phyloP scores from a whole-genome alignment of 2,329 filamentous ascomycete genomes.

The Colletotrichum endophyticum region DNA sequence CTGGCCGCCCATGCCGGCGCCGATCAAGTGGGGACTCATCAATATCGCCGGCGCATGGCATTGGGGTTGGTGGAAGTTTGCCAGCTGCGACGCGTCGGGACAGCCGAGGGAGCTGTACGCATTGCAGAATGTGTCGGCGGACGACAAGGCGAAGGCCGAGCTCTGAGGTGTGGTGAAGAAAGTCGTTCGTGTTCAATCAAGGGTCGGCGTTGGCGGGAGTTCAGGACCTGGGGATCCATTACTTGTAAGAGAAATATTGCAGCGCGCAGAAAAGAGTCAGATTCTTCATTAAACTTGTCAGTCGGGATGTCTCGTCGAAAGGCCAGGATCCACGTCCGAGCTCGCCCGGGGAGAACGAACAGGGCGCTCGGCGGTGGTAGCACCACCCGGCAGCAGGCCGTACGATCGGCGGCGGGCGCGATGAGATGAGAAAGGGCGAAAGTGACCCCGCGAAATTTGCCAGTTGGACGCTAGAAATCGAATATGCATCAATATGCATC shows the following conservation, averaged over 20 bases:
- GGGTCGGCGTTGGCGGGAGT: not conserved
- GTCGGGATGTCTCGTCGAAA: not conserved
- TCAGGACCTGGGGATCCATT: not conserved
- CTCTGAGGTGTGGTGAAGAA: not conserved
- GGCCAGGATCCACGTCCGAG: not conserved
- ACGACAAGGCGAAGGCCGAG: slow-evolving; percentile 7
- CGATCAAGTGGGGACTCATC: slow-evolving; percentile 63
- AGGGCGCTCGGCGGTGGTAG: not conserved
- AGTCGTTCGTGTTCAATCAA: not conserved
- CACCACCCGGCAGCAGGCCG: not conserved
- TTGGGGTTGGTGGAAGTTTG: slow-evolving; percentile 67
- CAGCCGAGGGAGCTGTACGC: slow-evolving; percentile 60
- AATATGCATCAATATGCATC: not conserved
- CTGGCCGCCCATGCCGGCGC: slow-evolving; percentile 69
- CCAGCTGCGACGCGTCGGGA: slow-evolving; percentile 62
- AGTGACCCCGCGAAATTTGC: not conserved
- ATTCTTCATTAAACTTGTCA: not conserved
- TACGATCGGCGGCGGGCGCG: not conserved
- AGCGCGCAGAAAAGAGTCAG: not conserved
- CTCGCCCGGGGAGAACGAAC: not conserved
- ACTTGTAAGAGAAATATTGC: slow-evolving; percentile 10
- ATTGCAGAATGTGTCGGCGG: slow-evolving; percentile 28
- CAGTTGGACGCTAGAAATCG: not conserved
- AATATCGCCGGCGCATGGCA: slow-evolving; percentile 64
- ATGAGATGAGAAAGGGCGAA: not conserved